Conservation (phyloP, 768 basidiomycete genomes). For the Tubosaeta sp. region DNA sequence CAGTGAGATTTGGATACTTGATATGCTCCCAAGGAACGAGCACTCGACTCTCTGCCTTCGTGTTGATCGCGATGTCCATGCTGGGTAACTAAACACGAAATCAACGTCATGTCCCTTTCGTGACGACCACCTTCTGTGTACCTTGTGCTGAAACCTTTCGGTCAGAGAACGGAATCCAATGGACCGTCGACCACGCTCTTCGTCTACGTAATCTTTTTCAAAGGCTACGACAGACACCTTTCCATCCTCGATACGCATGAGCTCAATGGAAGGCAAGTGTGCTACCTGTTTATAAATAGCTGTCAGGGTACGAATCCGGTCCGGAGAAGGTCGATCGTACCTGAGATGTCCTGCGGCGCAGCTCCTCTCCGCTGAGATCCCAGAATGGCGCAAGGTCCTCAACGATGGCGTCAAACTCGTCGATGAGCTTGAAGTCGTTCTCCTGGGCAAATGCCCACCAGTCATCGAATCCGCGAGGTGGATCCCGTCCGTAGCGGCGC, state of each 20-base stretch:
- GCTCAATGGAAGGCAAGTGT: conserved; percentile 75
- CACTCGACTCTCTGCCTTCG: conserved; percentile 89
- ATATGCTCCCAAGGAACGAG: conserved; percentile 89
- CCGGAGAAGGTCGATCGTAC: conserved; percentile 30
- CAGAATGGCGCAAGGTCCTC: conserved; percentile 88
- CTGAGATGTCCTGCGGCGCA: conserved; percentile 58
- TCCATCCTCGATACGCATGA: conserved; percentile 73
- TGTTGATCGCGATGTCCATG: conserved; percentile 93
- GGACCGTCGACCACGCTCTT: conserved; percentile 74
- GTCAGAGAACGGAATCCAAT: conserved; percentile 75
- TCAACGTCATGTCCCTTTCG: not conserved
- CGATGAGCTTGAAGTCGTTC: conserved; percentile 72
- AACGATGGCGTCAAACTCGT: conserved; percentile 84
- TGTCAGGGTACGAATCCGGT: not conserved
- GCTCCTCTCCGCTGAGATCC: conserved; percentile 63
- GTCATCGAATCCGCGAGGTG: conserved; percentile 86
- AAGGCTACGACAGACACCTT: conserved; percentile 54
- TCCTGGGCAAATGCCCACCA: conserved; percentile 83
- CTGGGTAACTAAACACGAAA: conserved; percentile 65
- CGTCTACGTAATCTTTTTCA: conserved; percentile 49
- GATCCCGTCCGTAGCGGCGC: conserved; percentile 67
- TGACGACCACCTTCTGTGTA: conserved; percentile 26
- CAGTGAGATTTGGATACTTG: conserved; percentile 64
- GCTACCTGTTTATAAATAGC: conserved; percentile 48
- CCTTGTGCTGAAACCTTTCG: conserved; percentile 62